Conservation (phyloP, 768 basidiomycete genomes). For the Auriscalpium microsporum region DNA sequence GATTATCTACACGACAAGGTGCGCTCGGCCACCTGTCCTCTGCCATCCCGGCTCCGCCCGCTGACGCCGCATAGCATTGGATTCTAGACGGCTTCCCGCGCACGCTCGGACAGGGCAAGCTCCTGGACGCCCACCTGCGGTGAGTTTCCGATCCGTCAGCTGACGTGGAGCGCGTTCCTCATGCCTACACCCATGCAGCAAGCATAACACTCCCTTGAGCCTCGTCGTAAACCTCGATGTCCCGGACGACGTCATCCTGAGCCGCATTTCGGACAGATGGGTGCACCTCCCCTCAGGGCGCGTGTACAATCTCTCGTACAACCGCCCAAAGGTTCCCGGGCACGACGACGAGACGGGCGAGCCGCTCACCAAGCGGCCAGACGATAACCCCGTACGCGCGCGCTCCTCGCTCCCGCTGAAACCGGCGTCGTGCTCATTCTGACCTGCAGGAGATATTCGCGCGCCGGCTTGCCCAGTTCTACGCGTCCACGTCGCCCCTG, state of each 20-base stretch:
- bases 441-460: conserved; percentile 63
- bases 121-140: conserved; percentile 72
- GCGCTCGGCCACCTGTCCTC: conserved; percentile 7
- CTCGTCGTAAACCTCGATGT: conserved; percentile 84
- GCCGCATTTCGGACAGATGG: conserved; percentile 86
- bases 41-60: background rate
- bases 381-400: conserved; percentile 74
- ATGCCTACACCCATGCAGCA: conserved; percentile 30
- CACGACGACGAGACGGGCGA: conserved; percentile 84
- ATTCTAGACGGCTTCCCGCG: conserved; percentile 91
- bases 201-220: conserved; percentile 57
- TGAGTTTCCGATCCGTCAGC: conserved; percentile 23
- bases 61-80: conserved; percentile 55
- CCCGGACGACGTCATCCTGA: conserved; percentile 77
- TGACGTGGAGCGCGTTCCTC: background rate
- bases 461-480: conserved; percentile 69
- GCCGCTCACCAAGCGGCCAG: conserved; percentile 76
- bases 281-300: conserved; percentile 82
- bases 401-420: background rate
- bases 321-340: conserved; percentile 71
- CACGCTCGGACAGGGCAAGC: conserved; percentile 73
- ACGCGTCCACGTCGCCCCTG: conserved; percentile 74
- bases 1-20: conserved; percentile 61
- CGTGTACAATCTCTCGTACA: conserved; percentile 86
- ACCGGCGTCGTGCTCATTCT: background rate